Conservation (phyloP, 2,329 filamentous ascomycete species). For the Colletotrichum caudatum region DNA sequence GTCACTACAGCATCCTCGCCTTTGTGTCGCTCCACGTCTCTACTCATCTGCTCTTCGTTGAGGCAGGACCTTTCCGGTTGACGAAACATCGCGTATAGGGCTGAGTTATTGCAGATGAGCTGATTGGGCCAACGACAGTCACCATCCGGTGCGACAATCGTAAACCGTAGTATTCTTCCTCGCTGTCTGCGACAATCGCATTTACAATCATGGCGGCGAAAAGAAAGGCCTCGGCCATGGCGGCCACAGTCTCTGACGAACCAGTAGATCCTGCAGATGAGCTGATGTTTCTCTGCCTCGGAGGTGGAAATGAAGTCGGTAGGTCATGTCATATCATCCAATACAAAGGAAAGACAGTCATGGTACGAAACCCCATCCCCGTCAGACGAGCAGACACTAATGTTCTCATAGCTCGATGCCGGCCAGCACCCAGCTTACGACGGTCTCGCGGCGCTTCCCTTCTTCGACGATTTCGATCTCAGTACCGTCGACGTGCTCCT, state of each 20-base stretch:
- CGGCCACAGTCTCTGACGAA: constrained; percentile 72
- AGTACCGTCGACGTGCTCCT: constrained; percentile 97
- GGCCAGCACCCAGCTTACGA: constrained; percentile 98
- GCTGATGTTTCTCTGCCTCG: constrained; percentile 91
- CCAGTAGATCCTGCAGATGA: constrained; percentile 94
- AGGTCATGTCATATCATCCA: constrained; percentile 97
- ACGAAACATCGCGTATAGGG: neutral
- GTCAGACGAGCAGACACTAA: neutral
- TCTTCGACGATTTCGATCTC: constrained; percentile 98
- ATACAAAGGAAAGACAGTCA: constrained; percentile 99
- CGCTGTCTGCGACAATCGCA: constrained; percentile 28
- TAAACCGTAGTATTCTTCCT: neutral
- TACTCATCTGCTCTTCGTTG: constrained; percentile 1
- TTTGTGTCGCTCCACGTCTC: constrained; percentile 26
- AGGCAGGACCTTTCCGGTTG: constrained; percentile 4
- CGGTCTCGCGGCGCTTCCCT: constrained; percentile 90
- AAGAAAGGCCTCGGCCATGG: constrained; percentile 84
- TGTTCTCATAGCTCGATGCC: constrained; percentile 81
- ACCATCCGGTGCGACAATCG: constrained; percentile 12
- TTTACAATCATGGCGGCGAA: constrained; percentile 82
- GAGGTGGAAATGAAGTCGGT: constrained; percentile 96
- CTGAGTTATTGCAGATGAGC: constrained; percentile 23
- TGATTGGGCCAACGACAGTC: constrained; percentile 3
- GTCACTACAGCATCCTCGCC: constrained; percentile 11
- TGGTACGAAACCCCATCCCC: constrained; percentile 71